Conservation (phyloP, 805 yeast species). For the Myxozyma melibiosi region DNA sequence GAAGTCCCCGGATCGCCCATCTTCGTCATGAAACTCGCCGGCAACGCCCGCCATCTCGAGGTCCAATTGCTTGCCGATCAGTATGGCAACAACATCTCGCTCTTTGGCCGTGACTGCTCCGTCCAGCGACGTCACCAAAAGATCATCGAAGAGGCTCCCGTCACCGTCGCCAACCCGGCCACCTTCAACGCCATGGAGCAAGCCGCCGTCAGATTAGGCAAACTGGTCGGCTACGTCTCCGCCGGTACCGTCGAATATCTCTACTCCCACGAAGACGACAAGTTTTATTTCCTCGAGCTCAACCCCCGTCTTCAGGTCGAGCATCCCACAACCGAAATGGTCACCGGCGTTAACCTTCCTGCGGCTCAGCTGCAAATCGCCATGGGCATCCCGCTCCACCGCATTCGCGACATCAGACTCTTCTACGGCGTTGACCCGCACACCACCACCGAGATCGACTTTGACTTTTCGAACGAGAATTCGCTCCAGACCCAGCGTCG, state of each 20-base stretch:
- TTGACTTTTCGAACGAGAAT: slow-evolving; percentile 74
- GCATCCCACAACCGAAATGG: slow-evolving; percentile 99
- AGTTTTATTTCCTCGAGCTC: slow-evolving; percentile 93
- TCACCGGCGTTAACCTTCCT: slow-evolving; percentile 95
- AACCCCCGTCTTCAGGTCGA: slow-evolving; percentile 99
- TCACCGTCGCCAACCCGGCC: slow-evolving; percentile 82
- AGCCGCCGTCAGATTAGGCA: slow-evolving; percentile 97
- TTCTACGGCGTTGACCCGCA: slow-evolving; percentile 96
- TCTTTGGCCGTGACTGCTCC: slow-evolving; percentile 98
- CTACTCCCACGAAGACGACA: slow-evolving; percentile 90
- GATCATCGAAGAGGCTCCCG: slow-evolving; percentile 99
- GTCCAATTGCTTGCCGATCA: slow-evolving; percentile 98
- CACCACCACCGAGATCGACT: slow-evolving; percentile 85
- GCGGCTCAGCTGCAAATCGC: slow-evolving; percentile 99
- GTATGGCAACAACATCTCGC: slow-evolving; percentile 94
- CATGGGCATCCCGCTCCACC: slow-evolving; percentile 98
- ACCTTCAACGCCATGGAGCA: slow-evolving; percentile 91
- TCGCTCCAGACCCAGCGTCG: slow-evolving; percentile 79
- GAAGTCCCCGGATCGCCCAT: slow-evolving; percentile 99
- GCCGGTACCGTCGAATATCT: slow-evolving; percentile 99
- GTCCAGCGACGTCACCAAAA: slow-evolving; percentile 99
- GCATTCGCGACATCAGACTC: slow-evolving; percentile 88
- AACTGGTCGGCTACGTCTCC: slow-evolving; percentile 95
- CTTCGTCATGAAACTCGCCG: slow-evolving; percentile 96
- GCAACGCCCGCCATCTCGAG: slow-evolving; percentile 96